A percentile compares a stretch with the other conserved stretches of the same genome.
Evolutionary conservation across 768 basidiomycete species (phyloP).

Genomic region (Mycena maculata): DNA sequence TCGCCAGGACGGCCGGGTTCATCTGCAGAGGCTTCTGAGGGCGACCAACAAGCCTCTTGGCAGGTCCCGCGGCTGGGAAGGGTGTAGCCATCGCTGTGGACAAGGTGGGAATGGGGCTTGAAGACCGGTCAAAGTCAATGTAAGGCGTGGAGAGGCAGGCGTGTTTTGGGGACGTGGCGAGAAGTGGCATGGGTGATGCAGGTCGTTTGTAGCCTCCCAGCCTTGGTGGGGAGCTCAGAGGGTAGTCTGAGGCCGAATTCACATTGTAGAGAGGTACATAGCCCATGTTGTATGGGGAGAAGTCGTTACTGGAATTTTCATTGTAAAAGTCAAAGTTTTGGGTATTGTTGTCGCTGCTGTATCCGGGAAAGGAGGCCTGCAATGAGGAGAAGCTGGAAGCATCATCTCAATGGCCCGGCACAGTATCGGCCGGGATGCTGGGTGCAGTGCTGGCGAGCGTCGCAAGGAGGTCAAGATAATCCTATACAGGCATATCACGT

Average conservation of each 20-base stretch:
- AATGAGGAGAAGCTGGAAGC: no score
- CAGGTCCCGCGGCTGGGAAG: background rate
- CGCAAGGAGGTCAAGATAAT: constrained; percentile 14
- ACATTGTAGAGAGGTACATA: constrained; percentile 2
- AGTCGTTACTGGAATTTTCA: background rate
- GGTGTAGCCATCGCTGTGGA: constrained; percentile 2
- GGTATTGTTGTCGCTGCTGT: no score
- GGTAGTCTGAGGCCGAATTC: constrained; percentile 3
- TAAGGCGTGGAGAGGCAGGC: constrained; percentile 2
- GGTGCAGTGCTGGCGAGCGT: constrained; percentile 5
- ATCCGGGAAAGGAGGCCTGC: constrained; percentile 13
- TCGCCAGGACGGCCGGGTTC: background rate
- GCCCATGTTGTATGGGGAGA: background rate
- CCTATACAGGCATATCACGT: constrained; percentile 5
- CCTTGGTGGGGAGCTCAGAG: background rate
- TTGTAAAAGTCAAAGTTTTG: no score
- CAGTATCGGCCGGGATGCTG: background rate
- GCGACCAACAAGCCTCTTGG: no score
- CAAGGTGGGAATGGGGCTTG: background rate
- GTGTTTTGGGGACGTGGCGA: constrained; percentile 11
- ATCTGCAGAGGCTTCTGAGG: background rate
- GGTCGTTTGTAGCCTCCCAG: constrained; percentile 8
- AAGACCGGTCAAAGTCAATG: background rate
- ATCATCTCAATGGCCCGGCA: background rate
- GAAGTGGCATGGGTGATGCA: constrained; percentile 10